phyloP scores from a whole-genome alignment of 2,329 filamentous ascomycete species.

The Hypocrella siamensis region DNA sequence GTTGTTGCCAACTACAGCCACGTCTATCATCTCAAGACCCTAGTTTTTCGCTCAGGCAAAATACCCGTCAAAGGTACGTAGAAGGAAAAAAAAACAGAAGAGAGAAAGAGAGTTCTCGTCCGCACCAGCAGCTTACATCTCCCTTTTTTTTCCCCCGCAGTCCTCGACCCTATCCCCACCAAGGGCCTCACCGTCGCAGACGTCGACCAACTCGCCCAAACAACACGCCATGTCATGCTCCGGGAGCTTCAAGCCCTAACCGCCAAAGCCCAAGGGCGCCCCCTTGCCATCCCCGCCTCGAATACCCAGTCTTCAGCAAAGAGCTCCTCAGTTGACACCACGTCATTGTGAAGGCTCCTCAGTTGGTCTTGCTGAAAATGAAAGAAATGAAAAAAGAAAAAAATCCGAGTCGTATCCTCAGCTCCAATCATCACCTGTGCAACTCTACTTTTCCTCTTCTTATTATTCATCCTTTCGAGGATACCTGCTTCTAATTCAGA shows the following conservation, averaged over 20 bases:
- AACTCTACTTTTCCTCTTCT: no score
- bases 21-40: slow-evolving; percentile 46
- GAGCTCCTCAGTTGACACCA: slow-evolving; percentile 14
- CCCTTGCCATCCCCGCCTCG: slow-evolving; percentile 15
- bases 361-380: neutral
- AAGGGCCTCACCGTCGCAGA: slow-evolving; percentile 56
- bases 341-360: neutral
- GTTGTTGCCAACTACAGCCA: slow-evolving; percentile 69
- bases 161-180: slow-evolving; percentile 69
- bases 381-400: no score
- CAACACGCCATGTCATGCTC: slow-evolving; percentile 62
- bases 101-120: no score
- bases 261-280: slow-evolving; percentile 29
- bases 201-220: slow-evolving; percentile 56
- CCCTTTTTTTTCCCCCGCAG: slow-evolving; percentile 20
- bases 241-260: slow-evolving; percentile 42
- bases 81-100: no score
- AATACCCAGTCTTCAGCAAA: slow-evolving; percentile 9
- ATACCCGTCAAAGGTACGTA: slow-evolving; percentile 60
- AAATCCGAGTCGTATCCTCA: no score
- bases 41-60: slow-evolving; percentile 49
- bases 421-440: no score
- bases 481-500: no score
- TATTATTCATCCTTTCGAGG: no score
- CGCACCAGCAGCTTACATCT: no score